These are phyloP conservation scores for Warburgia ugandensis DNA, from an alignment of 164 flowering plant genomes.

Conservation along the genomic window DNA sequence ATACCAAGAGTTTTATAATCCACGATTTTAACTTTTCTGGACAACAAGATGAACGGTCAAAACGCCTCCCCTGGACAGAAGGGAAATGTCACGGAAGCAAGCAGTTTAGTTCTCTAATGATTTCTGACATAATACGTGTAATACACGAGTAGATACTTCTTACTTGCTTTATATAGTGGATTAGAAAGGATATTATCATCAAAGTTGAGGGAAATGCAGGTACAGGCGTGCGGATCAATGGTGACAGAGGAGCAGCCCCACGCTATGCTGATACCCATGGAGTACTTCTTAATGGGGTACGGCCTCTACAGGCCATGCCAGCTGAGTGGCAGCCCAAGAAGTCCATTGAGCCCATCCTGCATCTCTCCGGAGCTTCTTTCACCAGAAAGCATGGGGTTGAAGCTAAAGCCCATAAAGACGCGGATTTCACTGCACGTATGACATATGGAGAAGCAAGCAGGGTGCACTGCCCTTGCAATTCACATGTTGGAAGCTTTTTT, in stretches of 20 bases:
- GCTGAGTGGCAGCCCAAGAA: conserved; percentile 68
- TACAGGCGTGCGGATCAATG: conserved; percentile 95
- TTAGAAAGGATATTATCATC: no score
- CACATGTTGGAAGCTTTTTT: background rate
- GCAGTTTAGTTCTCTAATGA: no score
- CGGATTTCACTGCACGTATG: conserved; percentile 28
- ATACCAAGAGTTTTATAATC: no score
- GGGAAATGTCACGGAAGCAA: no score
- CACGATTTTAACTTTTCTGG: no score
- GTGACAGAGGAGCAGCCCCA: conserved; percentile 98
- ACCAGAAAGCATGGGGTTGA: conserved; percentile 96
- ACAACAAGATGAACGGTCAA: no score
- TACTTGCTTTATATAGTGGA: no score
- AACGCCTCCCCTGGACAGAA: no score
- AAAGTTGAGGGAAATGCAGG: no score
- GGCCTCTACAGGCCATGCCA: conserved; percentile 63
- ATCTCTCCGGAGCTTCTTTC: conserved; percentile 90
- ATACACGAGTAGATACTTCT: no score
- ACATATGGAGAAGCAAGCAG: background rate
- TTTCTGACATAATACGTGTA: no score
- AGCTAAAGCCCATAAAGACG: conserved; percentile 89
- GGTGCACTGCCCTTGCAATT: no score
- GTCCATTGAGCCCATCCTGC: conserved; percentile 83
- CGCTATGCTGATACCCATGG: conserved; percentile 94
- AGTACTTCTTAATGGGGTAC: conserved; percentile 89